Conservation (phyloP, 345 rosid species). For the Laguncularia racemosa region DNA sequence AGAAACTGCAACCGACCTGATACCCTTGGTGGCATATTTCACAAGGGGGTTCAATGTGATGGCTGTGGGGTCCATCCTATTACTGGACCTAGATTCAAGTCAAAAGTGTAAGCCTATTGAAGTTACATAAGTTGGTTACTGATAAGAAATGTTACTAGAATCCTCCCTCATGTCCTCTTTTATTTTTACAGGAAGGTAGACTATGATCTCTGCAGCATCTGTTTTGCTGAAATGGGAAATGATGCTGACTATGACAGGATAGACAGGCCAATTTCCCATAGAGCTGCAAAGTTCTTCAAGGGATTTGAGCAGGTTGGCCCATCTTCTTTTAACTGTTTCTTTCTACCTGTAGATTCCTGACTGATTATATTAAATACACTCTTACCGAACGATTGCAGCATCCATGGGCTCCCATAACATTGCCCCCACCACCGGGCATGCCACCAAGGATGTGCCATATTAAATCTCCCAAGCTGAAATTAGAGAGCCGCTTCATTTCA, state of each 20-base stretch:
- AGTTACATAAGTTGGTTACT: conserved; percentile 1
- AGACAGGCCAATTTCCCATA: conserved; percentile 45
- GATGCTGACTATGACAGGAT: conserved; percentile 60
- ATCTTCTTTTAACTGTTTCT: too few species aligned
- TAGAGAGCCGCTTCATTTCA: conserved; percentile 67
- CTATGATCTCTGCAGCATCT: conserved; percentile 87
- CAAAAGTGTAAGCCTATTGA: conserved; percentile 69
- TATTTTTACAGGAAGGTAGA: conserved; percentile 51
- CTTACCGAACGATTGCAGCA: conserved; percentile 12
- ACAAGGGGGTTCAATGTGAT: conserved; percentile 81
- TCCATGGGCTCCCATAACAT: conserved; percentile 21
- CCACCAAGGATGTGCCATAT: conserved; percentile 15
- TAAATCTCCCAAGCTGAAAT: conserved; percentile 34
- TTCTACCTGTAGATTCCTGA: too few species aligned
- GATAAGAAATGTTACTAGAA: not conserved
- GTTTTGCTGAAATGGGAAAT: conserved; percentile 65
- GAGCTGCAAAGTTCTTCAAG: conserved; percentile 22
- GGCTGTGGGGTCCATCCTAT: conserved; percentile 91
- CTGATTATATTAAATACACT: not conserved
- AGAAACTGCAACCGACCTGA: conserved; percentile 21
- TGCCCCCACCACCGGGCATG: conserved; percentile 7
- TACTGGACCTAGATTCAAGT: conserved; percentile 79
- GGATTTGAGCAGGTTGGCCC: conserved; percentile 27
- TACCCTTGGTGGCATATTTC: conserved; percentile 43
- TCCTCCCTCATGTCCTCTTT: not conserved